Evolutionary conservation across 2,329 filamentous ascomycete genomes (phyloP).

Genomic region (Alternaria sp.): DNA sequence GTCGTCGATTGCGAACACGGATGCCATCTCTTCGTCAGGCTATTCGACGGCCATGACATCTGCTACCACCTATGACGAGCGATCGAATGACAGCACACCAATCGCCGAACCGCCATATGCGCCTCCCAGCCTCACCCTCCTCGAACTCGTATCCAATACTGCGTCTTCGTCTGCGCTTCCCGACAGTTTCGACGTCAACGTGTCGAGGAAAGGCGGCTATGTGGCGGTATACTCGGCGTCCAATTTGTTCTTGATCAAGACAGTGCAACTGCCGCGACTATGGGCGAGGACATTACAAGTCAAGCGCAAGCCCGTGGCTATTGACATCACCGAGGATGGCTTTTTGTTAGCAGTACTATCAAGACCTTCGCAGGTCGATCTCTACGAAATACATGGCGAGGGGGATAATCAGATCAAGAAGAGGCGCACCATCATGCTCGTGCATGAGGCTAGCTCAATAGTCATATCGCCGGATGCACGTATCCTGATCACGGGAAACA

Average conservation of each 20-base stretch:
- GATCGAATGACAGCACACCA: slow-evolving; percentile 26
- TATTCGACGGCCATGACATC: slow-evolving; percentile 49
- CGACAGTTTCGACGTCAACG: slow-evolving; percentile 49
- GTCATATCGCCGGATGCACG: slow-evolving; percentile 82
- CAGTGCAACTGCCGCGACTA: slow-evolving; percentile 46
- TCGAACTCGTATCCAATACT: slow-evolving; percentile 51
- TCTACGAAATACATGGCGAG: slow-evolving; percentile 73
- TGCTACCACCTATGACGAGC: slow-evolving; percentile 41
- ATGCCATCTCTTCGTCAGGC: slow-evolving; percentile 41
- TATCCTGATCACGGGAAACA: slow-evolving; percentile 84
- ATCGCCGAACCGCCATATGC: slow-evolving; percentile 37
- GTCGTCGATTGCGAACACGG: slow-evolving; percentile 40
- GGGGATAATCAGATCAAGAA: slow-evolving; percentile 66
- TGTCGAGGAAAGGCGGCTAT: slow-evolving; percentile 49
- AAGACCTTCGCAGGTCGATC: slow-evolving; percentile 81
- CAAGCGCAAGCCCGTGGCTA: slow-evolving; percentile 60
- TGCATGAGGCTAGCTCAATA: slow-evolving; percentile 80
- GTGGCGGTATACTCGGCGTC: slow-evolving; percentile 50
- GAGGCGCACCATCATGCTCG: slow-evolving; percentile 77
- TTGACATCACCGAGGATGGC: slow-evolving; percentile 82
- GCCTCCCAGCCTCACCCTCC: slow-evolving; percentile 45
- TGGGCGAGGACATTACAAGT: slow-evolving; percentile 50
- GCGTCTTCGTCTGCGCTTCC: slow-evolving; percentile 52
- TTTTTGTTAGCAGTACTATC: slow-evolving; percentile 80
- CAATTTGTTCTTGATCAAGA: slow-evolving; percentile 52